Base-by-base conservation (phyloP, 2,329 filamentous ascomycete genomes). In the Ramularia collo-cygni region DNA sequence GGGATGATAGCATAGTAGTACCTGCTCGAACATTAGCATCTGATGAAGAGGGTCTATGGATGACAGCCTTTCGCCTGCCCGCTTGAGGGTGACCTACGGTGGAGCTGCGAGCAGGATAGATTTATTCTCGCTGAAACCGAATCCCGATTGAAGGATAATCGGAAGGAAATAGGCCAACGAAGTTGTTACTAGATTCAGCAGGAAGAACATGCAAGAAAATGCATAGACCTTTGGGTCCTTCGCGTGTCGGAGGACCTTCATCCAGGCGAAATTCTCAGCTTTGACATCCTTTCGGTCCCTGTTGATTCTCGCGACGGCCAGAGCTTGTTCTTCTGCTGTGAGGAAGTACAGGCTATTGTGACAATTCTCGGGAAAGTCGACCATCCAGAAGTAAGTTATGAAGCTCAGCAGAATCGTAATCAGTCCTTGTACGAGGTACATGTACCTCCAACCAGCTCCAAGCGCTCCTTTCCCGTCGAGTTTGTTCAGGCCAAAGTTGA, bases 401-500 rank as follows among this genome's bases (percentile, higher is more conserved):
- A 80, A 51, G 3, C 79, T 79, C 14, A 84, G 61, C 15, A 77
- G 59, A 13, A 59, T 58, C 4, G 79, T 71, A 48, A 83, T 76
- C 8, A 75, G 53, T 0, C 80, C 79, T 51, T 83, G 79, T 0
- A 83, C 75, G 1, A 83, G 58, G 48, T 78, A 84, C 77, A 83
- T 83, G 69, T 75, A 83, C 18, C 77, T 72, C 79, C 79, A 83
- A 2, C 79, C 78, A 8, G 70, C 69, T n/a, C 13, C 7, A 16
- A 83, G 54, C 4, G 73, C 74, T 2, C 64, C 66, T 8, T 59
- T 64, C 1, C 77, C 77, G 48, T 81, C 60, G 2, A 83, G 64
- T 35, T 76, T 68, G 43, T 83, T 82, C n/a, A 85, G 67, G 0
- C 75, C 80, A 52, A 73, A 85, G 56, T 85, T 85, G 51, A 83